These are phyloP conservation scores for Colletotrichum sp. DNA, from an alignment of 2,329 filamentous ascomycete species.

Conservation along the genomic window DNA sequence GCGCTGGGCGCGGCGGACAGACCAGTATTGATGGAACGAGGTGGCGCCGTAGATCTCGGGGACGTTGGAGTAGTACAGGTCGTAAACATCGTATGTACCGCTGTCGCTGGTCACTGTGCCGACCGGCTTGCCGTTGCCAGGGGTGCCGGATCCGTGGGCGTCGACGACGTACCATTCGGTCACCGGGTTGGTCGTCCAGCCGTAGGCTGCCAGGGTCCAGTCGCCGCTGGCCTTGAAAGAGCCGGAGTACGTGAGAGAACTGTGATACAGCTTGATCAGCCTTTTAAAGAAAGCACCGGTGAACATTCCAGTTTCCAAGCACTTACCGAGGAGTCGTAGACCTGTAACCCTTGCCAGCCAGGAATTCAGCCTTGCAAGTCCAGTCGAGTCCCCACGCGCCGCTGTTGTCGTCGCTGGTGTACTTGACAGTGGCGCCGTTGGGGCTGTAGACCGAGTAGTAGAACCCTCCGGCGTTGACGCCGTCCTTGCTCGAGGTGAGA, in stretches of 20 bases:
- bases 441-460: neutral
- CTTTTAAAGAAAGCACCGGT: neutral
- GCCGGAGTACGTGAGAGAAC: neutral
- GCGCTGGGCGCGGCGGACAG: neutral
- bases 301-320: rapidly evolving
- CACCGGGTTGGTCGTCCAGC: neutral
- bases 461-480: neutral
- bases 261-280: neutral
- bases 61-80: neutral
- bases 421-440: neutral
- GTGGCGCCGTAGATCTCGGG: neutral
- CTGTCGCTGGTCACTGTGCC: neutral
- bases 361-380: neutral
- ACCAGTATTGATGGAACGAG: neutral
- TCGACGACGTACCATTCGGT: neutral
- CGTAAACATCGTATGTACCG: neutral
- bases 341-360: neutral
- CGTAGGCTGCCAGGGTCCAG: neutral
- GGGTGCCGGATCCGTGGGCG: neutral
- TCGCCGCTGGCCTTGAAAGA: neutral
- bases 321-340: neutral
- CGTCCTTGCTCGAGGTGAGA: neutral
- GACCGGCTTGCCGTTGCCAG: neutral
- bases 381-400: neutral
- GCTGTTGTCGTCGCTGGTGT: neutral